Percentiles rank a stretch among this genome's conserved stretches.
Evolutionary conservation across 306 rosid species (phyloP).

Genomic region (Vigna hirtella): DNA sequence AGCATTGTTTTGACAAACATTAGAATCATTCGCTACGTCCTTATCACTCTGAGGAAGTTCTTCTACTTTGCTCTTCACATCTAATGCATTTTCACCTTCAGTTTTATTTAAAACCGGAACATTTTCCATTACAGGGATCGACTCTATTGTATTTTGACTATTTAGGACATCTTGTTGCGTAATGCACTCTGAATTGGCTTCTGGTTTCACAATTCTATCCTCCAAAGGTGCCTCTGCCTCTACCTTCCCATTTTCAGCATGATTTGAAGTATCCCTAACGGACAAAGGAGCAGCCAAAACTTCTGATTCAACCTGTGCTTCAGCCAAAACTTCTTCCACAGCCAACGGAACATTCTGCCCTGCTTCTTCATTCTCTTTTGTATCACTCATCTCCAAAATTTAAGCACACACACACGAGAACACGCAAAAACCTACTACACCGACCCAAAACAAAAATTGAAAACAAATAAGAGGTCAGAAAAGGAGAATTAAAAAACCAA

Average conservation of each 20-base stretch:
- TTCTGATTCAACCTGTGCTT: conserved; percentile 38
- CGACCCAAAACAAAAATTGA: conserved; percentile 33
- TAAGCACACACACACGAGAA: conserved; percentile 45
- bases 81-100: conserved; percentile 39
- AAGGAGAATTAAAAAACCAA: neutral
- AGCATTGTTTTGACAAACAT: conserved; percentile 36
- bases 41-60: conserved; percentile 42
- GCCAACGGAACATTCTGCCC: conserved; percentile 36
- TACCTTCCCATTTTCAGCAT: conserved; percentile 42
- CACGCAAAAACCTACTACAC: conserved; percentile 40
- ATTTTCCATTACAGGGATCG: conserved; percentile 43
- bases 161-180: conserved; percentile 27
- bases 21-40: conserved; percentile 32
- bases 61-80: conserved; percentile 47
- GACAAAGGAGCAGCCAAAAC: conserved; percentile 43
- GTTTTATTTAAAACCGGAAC: conserved; percentile 45
- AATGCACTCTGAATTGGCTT: conserved; percentile 31
- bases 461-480: neutral
- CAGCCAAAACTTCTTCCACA: conserved; percentile 48
- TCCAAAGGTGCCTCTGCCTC: conserved; percentile 36
- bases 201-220: conserved; percentile 40
- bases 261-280: conserved; percentile 32
- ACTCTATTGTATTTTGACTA: conserved; percentile 38
- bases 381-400: conserved; percentile 64
- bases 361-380: conserved; percentile 58